phyloP scores from a whole-genome alignment of 805 yeast genomes.

The Isabelozyma gotoi region DNA sequence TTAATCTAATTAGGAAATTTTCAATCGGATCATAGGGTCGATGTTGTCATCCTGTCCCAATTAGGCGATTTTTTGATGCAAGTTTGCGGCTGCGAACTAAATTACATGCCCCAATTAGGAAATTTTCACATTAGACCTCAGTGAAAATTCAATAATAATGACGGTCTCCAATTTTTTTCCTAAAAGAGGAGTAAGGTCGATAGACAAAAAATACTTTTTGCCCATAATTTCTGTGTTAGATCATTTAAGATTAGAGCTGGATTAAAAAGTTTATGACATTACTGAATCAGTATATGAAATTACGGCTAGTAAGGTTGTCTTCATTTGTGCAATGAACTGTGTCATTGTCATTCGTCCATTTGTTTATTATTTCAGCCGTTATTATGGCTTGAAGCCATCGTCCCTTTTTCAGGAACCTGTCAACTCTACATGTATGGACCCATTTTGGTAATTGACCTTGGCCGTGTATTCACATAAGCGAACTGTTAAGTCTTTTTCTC shows the following conservation, averaged over 20 bases:
- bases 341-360: too few relatives aligned
- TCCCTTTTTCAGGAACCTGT: too few relatives aligned
- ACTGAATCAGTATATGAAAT: background rate
- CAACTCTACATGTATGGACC: too few relatives aligned
- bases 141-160: background rate
- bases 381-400: too few relatives aligned
- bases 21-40: background rate
- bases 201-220: too few relatives aligned
- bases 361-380: too few relatives aligned
- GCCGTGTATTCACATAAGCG: background rate
- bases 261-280: background rate
- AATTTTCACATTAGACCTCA: background rate
- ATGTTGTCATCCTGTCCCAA: slow-evolving; percentile 6
- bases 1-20: background rate
- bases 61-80: slow-evolving; percentile 6
- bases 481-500: background rate
- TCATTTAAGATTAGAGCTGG: too few relatives aligned
- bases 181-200: background rate
- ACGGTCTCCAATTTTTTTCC: background rate
- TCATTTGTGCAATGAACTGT: too few relatives aligned
- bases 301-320: background rate
- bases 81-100: background rate
- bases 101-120: background rate
- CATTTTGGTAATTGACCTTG: too few relatives aligned
- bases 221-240: too few relatives aligned